phyloP scores from a whole-genome alignment of 192 early-diverging fungal genomes.

The Radiomyces spectabilis region DNA sequence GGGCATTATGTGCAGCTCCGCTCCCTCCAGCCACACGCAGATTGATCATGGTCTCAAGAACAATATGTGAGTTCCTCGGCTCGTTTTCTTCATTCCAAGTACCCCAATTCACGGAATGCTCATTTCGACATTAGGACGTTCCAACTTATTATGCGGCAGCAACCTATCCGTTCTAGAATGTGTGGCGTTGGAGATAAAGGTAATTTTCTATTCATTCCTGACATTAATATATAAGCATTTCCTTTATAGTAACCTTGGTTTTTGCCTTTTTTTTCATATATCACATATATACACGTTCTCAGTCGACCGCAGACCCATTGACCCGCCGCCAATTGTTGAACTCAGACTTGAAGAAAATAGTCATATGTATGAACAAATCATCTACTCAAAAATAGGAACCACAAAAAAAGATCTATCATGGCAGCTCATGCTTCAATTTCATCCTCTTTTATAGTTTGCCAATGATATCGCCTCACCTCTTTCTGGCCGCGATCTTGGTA shows the following conservation, averaged over 20 bases:
- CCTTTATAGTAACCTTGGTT: not conserved
- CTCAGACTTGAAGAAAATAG: no score
- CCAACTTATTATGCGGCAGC: conserved; percentile 62
- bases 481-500: conserved; percentile 2
- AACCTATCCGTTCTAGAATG: conserved; percentile 86
- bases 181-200: conserved; percentile 90
- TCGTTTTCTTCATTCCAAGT: no score
- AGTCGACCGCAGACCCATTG: conserved; percentile 4
- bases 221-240: not conserved
- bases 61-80: not conserved
- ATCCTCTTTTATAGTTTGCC: not conserved
- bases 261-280: not conserved
- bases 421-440: not conserved
- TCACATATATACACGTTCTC: no score
- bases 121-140: not conserved
- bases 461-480: not conserved
- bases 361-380: no score
- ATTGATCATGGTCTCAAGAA: not conserved
- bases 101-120: not conserved
- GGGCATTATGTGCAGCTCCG: no score
- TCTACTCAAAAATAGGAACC: not conserved
- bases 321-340: conserved; percentile 1
- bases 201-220: conserved; percentile 16
- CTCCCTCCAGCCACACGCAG: not conserved
- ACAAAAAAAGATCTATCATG: not conserved